Evolutionary conservation across 306 rosid species (phyloP), one percentile per base, ranked within the genome.

Genomic region (Trifolium fragiferum): DNA sequence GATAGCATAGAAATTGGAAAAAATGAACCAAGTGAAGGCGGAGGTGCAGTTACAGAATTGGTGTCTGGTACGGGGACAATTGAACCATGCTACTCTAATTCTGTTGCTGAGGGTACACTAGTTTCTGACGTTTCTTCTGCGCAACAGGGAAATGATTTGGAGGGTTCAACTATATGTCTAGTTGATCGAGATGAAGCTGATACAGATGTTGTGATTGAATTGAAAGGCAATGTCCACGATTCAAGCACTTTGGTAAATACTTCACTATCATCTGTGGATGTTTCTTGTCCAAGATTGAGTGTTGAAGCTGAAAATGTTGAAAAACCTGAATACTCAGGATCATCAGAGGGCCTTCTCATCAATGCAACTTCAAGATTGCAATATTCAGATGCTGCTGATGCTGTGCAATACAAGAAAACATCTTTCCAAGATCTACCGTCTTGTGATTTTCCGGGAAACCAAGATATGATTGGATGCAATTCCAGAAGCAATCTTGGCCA

Each of bases 251-350:
- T 57, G 49, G 82, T 70, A 32, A 80, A 72, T 81, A 75, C 73
- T 78, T 81, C 84, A 6, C 61, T 54, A 47, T 64, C 76, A 70
- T 77, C 80, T 72, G 55, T 41, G 11, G 86, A 73, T 10, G 70
- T 77, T 51, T 83, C 90, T 32, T 76, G 84, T 73, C 79, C 87
- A 13, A 91, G 83, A 70, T 73, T 73, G 23, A 66, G 74, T 62
- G 75, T 79, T 40, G 80, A 75, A 64, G 50, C 80, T 41, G 88
- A 84, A 70, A 75, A 25, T 68, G 68, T 74, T n/a, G 85, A 38
- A 58, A 83, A 73, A 68, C 73, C 90, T 14, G 63, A 64, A 70
- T 43, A 65, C 27, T 38, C 72, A 47, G 72, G 82, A 27, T 33
- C 74, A 60, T 67, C 25, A 60, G 92, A 73, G 70, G 82, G 53